phyloP scores from a whole-genome alignment of 164 flowering plant species.

The Vitis rupestris region DNA sequence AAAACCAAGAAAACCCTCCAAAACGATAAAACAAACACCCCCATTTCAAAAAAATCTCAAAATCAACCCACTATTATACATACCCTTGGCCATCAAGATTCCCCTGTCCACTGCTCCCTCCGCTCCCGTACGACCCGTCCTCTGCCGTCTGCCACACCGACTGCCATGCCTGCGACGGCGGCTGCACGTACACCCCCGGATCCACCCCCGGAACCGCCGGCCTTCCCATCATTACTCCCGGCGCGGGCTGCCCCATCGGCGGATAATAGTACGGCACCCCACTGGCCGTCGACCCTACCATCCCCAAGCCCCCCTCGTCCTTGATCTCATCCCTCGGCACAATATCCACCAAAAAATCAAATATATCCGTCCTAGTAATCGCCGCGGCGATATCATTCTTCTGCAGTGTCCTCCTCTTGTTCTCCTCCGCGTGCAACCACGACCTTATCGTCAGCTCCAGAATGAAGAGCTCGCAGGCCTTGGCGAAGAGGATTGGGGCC shows the following conservation, averaged over 20 bases:
- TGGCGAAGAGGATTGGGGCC: constrained; percentile 85
- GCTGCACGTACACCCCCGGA: constrained; percentile 42
- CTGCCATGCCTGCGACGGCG: constrained; percentile 64
- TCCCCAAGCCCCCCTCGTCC: constrained; percentile 44
- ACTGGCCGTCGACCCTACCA: constrained; percentile 36
- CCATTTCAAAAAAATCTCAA: no score
- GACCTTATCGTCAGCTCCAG: constrained; percentile 87
- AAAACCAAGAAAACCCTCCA: no score
- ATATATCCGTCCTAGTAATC: constrained; percentile 79
- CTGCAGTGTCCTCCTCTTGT: constrained; percentile 92
- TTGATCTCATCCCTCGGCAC: constrained; percentile 87
- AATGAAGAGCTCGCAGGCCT: constrained; percentile 94
- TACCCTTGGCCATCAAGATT: constrained; percentile 48
- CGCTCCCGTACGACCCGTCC: constrained; percentile 42
- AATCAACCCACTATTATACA: neutral
- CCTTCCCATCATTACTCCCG: constrained; percentile 56
- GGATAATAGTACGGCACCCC: constrained; percentile 50
- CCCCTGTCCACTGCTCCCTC: constrained; percentile 35
- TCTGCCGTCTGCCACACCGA: constrained; percentile 57
- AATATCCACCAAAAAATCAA: constrained; percentile 86
- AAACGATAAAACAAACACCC: no score
- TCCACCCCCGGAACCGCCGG: constrained; percentile 59
- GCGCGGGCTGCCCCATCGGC: constrained; percentile 46
- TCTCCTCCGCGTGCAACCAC: constrained; percentile 98
- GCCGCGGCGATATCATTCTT: constrained; percentile 95